Conservation (phyloP, 805 yeast genomes). For the Metschnikowia colocasiae region DNA sequence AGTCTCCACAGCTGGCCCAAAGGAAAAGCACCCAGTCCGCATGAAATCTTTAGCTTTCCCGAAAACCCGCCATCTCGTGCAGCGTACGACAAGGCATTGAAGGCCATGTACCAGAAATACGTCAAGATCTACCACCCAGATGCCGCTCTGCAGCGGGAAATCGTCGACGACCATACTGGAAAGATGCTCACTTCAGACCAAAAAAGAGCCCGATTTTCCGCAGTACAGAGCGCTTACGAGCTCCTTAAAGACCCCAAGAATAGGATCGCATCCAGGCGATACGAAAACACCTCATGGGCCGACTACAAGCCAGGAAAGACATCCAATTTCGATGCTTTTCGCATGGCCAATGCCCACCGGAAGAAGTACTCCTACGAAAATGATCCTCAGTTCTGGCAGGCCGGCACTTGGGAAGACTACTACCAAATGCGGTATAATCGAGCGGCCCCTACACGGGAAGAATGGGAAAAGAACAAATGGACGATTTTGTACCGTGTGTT, state of each 20-base stretch:
- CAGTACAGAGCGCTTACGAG: constrained; percentile 37
- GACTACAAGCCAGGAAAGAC: constrained; percentile 23
- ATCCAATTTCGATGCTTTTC: constrained; percentile 30
- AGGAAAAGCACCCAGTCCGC: constrained; percentile 57
- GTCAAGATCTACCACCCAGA: constrained; percentile 88
- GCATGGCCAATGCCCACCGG: constrained; percentile 40
- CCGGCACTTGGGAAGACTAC: constrained; percentile 64
- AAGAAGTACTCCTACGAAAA: constrained; percentile 26
- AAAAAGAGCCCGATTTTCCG: constrained; percentile 32
- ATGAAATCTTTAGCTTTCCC: constrained; percentile 52
- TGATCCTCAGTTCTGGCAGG: constrained; percentile 52
- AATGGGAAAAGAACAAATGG: constrained; percentile 41
- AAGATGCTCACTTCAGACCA: constrained; percentile 26
- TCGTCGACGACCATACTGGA: constrained; percentile 26
- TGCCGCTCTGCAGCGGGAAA: constrained; percentile 26
- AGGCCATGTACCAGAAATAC: constrained; percentile 29
- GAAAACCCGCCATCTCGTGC: constrained; percentile 34
- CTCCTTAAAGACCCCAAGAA: constrained; percentile 52
- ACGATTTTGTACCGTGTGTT: constrained; percentile 40
- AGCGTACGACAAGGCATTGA: constrained; percentile 49
- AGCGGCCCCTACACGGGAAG: constrained; percentile 38
- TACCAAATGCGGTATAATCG: constrained; percentile 41
- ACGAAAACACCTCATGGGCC: constrained; percentile 28
- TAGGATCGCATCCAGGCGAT: constrained; percentile 29
- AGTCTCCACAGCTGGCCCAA: constrained; percentile 56